Conservation (phyloP, 768 basidiomycete genomes). For the Mycena maculata region DNA sequence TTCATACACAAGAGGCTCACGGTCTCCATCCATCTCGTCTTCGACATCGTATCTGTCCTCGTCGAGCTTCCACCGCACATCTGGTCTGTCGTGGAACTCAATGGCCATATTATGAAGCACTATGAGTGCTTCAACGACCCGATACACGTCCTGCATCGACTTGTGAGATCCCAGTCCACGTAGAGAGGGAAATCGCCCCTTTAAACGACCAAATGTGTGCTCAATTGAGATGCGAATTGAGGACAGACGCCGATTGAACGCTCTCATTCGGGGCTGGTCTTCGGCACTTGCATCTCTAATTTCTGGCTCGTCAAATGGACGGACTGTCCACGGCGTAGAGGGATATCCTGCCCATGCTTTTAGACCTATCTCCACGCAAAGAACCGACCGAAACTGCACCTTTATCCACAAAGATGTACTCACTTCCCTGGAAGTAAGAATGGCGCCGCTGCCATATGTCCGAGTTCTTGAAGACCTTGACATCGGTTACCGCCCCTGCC, state of each 20-base stretch:
- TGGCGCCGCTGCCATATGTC: constrained; percentile 36
- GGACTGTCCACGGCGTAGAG: constrained; percentile 36
- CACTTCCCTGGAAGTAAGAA: constrained; percentile 26
- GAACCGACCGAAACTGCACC: constrained; percentile 10
- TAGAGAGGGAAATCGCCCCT: constrained; percentile 41
- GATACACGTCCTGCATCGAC: constrained; percentile 35
- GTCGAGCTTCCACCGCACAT: constrained; percentile 7
- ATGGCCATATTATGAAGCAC: constrained; percentile 41
- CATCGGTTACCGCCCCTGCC: constrained; percentile 37
- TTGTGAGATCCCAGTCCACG: constrained; percentile 27
- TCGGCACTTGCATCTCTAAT: constrained; percentile 5
- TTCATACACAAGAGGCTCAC: background rate
- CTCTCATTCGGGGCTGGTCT: constrained; percentile 20
- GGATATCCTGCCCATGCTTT: constrained; percentile 37
- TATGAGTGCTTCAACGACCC: constrained; percentile 35
- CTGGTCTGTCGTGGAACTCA: constrained; percentile 30
- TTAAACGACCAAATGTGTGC: constrained; percentile 45
- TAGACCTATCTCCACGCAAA: too few species aligned
- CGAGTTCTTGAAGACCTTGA: constrained; percentile 33
- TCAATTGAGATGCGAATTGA: constrained; percentile 36
- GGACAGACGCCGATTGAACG: constrained; percentile 37
- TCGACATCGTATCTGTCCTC: constrained; percentile 7
- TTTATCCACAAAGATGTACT: constrained; percentile 41
- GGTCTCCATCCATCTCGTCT: background rate
- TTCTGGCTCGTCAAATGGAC: constrained; percentile 41